Base-by-base conservation (phyloP, 257 asterid species). In the Solanum arcanum region DNA sequence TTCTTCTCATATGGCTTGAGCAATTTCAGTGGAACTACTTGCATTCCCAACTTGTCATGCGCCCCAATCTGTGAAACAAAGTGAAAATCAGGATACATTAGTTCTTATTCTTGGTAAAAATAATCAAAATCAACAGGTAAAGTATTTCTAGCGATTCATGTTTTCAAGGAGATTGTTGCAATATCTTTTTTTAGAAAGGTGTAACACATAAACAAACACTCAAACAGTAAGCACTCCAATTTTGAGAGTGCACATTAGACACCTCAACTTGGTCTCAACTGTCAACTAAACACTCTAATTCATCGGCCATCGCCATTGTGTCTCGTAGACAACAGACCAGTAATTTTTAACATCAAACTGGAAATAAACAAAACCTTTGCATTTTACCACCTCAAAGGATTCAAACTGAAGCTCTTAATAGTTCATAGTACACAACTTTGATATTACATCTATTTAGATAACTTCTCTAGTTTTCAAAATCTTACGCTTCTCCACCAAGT, bases 1-100 rank as follows among this genome's bases (percentile, higher is more conserved):
- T 89, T 89, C 91, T 89, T 93, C 90, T 93, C 94, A 52, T 91
- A 93, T 8, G 98, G 94, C 5, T 33, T 81, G 81, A 96, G 94
- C 86, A 77, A 25, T 44, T 88, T 91, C 87, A 95, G 78, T 8
- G 94, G 94, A 73, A 92, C 90, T 12, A 89, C 91, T 93, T 96
- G 98, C 97, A 93, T 96, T 33, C 99, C 99, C 88, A 96, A 86
- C 89, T 92, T 95, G 87, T 95, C 98, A 77, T 96, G 98, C 83
- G 92, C 91, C 14, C 98, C 98, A 73, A 94, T 90, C 98, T 96
- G 90, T 84, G 74, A 78, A 88, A 44, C 60, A 39, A 85, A 52
- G 60, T 39, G 49, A 23, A 35, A 77, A 12, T 6, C 86, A 60
- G 49, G 16, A 37, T 41, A 83, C 18, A 20, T 5, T 31, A 41